These are phyloP conservation scores for Guillardia theta DNA, from an alignment of 78 protist genomes.

Conservation along the genomic window DNA sequence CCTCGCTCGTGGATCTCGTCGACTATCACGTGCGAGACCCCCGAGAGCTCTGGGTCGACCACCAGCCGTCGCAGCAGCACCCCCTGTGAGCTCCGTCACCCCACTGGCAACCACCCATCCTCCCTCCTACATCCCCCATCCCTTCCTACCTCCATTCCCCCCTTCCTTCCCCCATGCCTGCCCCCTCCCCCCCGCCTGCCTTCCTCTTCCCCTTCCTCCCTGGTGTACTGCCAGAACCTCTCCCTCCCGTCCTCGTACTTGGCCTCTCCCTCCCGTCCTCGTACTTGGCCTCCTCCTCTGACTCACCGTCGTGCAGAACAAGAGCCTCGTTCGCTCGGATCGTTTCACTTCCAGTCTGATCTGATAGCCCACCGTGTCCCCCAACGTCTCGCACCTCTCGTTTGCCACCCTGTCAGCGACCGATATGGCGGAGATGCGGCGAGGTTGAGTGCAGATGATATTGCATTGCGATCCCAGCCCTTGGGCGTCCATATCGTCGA, in stretches of 20 bases:
- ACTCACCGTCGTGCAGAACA: slow-evolving; percentile 83
- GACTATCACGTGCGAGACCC: slow-evolving; percentile 22
- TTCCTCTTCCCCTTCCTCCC: too few species aligned
- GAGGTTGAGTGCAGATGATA: slow-evolving; percentile 77
- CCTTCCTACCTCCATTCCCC: too few species aligned
- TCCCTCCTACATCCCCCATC: too few species aligned
- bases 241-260: too few species aligned
- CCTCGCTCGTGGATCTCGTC: slow-evolving; percentile 86
- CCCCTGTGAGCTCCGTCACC: too few species aligned
- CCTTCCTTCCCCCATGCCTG: too few species aligned
- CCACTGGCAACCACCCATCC: too few species aligned
- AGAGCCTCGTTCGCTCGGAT: slow-evolving; percentile 58
- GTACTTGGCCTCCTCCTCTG: slow-evolving; percentile 47
- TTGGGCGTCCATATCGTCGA: slow-evolving; percentile 65
- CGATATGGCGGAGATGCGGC: slow-evolving; percentile 83
- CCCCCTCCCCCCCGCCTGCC: too few species aligned
- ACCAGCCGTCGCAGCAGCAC: slow-evolving; percentile 38
- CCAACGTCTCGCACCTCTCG: slow-evolving; percentile 67
- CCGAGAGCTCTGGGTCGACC: not conserved
- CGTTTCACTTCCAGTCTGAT: slow-evolving; percentile 63
- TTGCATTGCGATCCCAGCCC: too few species aligned
- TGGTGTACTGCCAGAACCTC: too few species aligned
- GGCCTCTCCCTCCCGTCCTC: too few species aligned
- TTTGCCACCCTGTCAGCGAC: slow-evolving; percentile 85
- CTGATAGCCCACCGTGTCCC: slow-evolving; percentile 75